Evolutionary conservation across 1,284 basidiomycete species (phyloP), one percentile per base, ranked within the genome.

Genomic region (Rhodotorula mucilaginosa): DNA sequence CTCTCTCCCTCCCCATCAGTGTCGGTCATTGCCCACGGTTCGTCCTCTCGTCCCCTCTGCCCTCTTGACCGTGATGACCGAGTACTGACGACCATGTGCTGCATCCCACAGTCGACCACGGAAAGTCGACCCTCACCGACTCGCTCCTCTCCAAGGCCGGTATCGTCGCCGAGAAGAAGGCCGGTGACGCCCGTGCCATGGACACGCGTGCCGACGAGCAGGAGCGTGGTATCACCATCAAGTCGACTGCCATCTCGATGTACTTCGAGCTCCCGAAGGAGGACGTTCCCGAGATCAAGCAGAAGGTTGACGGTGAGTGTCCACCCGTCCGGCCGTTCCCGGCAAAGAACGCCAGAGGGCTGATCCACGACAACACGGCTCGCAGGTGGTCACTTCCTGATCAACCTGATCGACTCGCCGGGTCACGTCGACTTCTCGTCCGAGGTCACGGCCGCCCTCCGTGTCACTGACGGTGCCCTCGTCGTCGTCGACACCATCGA

Each of bases 371-470:
- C 2, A n/a, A 29, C 34, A 4, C 5, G n/a, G 21, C 61, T 61
- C 73, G 58, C 80, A 93, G 92, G 93, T 78, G 88, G 88, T 82
- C 93, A 98, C 84, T 99, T 99, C 88, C 89, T 99, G 87, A 97
- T 99, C 88, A 99, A 99, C 87, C 86, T 99, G 85, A 99, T 99
- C 86, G 96, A 99, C 84, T 98, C 96, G 26, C 96, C 97, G 76
- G 96, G 97, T 82, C 96, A 99, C 88, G 96, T 99, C 82, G 96
- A 99, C 84, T 99, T 99, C 88, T 99, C 97, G 64, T 99, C 97
- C 66, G 97, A 99, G 84, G 97, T 99, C 80, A 99, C 97, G 19
- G 97, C 97, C 76, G 97, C 97, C 78, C 93, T 99, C 82, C 97
- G 97, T 87, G 97, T 99, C 81, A 99, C 97, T 77, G 97, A 99